phyloP scores from a whole-genome alignment of 208 protist genomes.

The Crithidia fasciculata region DNA sequence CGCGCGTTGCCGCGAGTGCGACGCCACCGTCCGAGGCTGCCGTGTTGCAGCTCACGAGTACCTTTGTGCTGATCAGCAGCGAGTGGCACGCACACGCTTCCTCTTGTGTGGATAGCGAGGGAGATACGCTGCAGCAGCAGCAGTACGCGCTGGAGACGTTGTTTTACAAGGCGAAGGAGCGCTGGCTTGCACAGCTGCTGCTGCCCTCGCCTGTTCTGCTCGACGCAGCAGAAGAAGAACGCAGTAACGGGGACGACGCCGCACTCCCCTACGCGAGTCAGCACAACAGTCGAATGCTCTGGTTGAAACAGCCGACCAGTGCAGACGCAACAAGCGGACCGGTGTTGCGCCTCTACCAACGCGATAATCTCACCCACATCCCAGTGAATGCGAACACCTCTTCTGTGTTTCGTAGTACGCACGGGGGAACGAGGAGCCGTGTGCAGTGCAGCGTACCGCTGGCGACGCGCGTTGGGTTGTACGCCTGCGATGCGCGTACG shows the following conservation, averaged over 20 bases:
- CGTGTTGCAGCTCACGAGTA: slow-evolving; percentile 32
- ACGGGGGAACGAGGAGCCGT: background rate
- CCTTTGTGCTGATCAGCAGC: slow-evolving; percentile 20
- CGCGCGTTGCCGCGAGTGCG: no score
- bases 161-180: slow-evolving; percentile 19
- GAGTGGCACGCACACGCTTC: background rate
- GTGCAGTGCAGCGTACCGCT: slow-evolving; percentile 4
- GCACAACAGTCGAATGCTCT: slow-evolving; percentile 1
- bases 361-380: slow-evolving; percentile 5
- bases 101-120: background rate
- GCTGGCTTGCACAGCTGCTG: slow-evolving; percentile 28
- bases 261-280: background rate
- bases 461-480: slow-evolving; percentile 24
- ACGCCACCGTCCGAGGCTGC: background rate
- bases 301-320: background rate
- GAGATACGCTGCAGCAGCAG: background rate
- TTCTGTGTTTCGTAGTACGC: background rate
- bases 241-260: background rate
- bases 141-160: background rate
- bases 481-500: slow-evolving; percentile 10
- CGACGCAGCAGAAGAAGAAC: background rate
- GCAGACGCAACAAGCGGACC: background rate
- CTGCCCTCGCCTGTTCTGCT: background rate
- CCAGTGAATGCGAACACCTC: background rate
- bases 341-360: slow-evolving; percentile 22